Conservation (phyloP, 352 stramenopile species). For the Phytopythium ostracodes region DNA sequence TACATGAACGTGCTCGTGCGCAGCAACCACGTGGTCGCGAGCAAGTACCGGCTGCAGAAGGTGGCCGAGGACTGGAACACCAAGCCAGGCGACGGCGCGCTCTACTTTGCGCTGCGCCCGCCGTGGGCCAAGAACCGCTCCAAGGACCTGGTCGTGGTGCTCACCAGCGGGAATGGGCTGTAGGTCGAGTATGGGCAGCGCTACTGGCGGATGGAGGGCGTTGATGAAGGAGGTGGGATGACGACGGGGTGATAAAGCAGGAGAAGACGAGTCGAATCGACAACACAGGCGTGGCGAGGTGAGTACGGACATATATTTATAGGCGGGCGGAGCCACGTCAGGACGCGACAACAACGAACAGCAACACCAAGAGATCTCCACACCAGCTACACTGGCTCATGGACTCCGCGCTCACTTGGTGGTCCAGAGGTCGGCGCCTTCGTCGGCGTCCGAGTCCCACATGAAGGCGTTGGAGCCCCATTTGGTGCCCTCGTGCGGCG, state of each 20-base stretch:
- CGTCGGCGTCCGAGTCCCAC: conserved; percentile 81
- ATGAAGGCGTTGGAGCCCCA: conserved; percentile 87
- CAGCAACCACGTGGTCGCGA: conserved; percentile 47
- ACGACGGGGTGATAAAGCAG: neutral
- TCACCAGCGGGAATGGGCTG: conserved; percentile 14
- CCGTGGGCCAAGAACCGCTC: conserved; percentile 62
- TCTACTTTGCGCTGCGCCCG: conserved; percentile 60
- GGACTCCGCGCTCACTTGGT: conserved; percentile 43
- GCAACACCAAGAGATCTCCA: neutral
- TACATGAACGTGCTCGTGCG: conserved; percentile 85
- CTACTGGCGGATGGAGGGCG: neutral
- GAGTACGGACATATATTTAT: neutral
- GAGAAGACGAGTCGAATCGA: neutral
- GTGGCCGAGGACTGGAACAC: conserved; percentile 79
- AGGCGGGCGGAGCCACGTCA: neutral
- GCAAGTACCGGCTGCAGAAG: conserved; percentile 74
- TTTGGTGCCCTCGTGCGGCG: conserved; percentile 82
- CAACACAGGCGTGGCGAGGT: neutral
- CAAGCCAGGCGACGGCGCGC: conserved; percentile 49
- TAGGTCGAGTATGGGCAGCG: neutral
- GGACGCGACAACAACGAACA: neutral
- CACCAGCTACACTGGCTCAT: neutral
- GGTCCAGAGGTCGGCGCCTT: conserved; percentile 77
- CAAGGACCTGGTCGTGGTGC: conserved; percentile 44
- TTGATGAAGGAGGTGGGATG: neutral